These are phyloP conservation scores for Solanum chiquidenum DNA, from an alignment of 257 asterid species.

Conservation along the genomic window DNA sequence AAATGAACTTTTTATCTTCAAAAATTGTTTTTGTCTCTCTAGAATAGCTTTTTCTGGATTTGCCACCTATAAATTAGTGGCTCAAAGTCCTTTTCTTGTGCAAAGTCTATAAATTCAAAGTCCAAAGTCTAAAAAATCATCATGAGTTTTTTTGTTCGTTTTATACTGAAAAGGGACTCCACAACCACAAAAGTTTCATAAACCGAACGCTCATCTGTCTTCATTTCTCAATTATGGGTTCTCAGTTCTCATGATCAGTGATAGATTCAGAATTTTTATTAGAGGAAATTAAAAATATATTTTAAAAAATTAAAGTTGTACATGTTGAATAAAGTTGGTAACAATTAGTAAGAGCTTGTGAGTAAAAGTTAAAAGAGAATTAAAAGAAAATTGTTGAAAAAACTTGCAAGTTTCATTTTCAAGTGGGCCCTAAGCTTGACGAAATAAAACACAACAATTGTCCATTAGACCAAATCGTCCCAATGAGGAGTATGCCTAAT, in stretches of 20 bases:
- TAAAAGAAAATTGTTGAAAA: too few species aligned
- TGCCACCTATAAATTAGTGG: conserved; percentile 22
- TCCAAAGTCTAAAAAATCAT: conserved; percentile 17
- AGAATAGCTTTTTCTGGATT: conserved; percentile 17
- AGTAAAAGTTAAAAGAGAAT: background rate
- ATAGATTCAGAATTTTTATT: background rate
- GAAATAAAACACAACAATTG: background rate
- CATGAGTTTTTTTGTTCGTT: conserved; percentile 13
- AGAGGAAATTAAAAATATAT: rapidly evolving
- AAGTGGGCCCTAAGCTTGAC: background rate
- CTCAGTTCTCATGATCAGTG: rapidly evolving
- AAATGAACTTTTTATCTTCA: conserved; percentile 16
- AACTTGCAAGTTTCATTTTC: background rate
- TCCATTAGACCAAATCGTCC: background rate
- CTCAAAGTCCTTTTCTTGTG: conserved; percentile 5
- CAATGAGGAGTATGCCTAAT: background rate
- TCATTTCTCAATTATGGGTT: background rate
- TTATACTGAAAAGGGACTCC: conserved; percentile 15
- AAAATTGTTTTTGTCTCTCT: background rate
- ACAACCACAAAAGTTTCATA: background rate
- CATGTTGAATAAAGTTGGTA: background rate
- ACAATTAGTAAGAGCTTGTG: background rate
- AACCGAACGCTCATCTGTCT: conserved; percentile 5
- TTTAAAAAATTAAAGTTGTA: background rate
- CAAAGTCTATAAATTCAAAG: conserved; percentile 13